Evolutionary conservation across 179 eudicot genomes (phyloP).

Genomic region (Silene coronaria): DNA sequence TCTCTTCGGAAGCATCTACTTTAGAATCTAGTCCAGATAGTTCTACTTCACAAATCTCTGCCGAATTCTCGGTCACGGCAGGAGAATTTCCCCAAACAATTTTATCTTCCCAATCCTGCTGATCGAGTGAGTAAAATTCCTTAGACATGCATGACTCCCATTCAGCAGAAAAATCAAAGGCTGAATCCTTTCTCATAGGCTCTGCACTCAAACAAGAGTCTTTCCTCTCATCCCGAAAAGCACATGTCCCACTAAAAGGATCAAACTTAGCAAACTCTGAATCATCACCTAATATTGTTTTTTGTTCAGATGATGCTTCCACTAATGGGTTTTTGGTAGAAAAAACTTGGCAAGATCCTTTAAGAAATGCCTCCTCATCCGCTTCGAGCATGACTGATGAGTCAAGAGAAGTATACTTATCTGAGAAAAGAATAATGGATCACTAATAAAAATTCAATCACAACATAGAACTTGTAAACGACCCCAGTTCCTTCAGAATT

Average conservation of each 20-base stretch:
- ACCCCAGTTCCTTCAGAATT: background rate
- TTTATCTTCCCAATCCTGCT: constrained; percentile 84
- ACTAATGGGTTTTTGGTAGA: constrained; percentile 31
- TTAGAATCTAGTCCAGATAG: constrained; percentile 63
- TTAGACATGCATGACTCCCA: constrained; percentile 36
- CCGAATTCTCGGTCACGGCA: constrained; percentile 37
- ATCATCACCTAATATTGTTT: constrained; percentile 30
- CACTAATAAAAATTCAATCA: constrained; percentile 9
- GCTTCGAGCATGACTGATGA: constrained; percentile 60
- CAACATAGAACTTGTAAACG: background rate
- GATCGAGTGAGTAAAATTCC: constrained; percentile 71
- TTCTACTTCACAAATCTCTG: constrained; percentile 65
- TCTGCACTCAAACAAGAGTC: constrained; percentile 54
- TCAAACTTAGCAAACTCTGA: constrained; percentile 30
- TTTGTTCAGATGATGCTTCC: constrained; percentile 32
- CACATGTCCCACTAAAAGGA: constrained; percentile 26
- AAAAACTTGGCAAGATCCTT: constrained; percentile 41
- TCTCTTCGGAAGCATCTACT: constrained; percentile 27
- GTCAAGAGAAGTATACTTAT: constrained; percentile 56
- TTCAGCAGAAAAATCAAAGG: constrained; percentile 34
- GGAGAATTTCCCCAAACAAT: constrained; percentile 86
- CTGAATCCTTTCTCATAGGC: constrained; percentile 50
- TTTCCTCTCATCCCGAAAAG: constrained; percentile 33
- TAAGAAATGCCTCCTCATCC: constrained; percentile 67
- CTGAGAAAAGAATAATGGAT: constrained; percentile 29